phyloP scores from a whole-genome alignment of 179 eudicot genomes.

The Amaranthus tricolor region DNA sequence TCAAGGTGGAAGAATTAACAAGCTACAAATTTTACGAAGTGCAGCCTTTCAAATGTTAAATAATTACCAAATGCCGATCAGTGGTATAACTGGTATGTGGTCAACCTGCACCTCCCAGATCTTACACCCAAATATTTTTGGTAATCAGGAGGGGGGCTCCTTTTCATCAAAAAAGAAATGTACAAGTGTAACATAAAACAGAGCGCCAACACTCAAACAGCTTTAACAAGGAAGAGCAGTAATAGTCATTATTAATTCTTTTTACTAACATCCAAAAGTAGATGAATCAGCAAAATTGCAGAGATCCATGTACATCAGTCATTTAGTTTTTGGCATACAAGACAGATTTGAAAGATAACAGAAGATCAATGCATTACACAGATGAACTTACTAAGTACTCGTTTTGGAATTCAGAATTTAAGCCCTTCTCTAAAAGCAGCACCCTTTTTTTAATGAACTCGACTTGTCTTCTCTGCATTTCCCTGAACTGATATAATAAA shows the following conservation, averaged over 20 bases:
- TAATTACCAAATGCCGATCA: not conserved
- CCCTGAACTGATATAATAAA: conserved; percentile 61
- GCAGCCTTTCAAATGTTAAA: not conserved
- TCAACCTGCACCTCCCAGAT: not conserved
- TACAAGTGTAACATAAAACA: not conserved
- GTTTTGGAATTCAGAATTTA: conserved; percentile 68
- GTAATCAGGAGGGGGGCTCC: not conserved
- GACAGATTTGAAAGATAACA: not conserved
- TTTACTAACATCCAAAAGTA: not conserved
- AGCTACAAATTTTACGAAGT: not conserved
- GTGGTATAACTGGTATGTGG: not conserved
- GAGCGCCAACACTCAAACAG: not conserved
- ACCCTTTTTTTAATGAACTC: conserved; percentile 89
- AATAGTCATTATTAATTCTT: not conserved
- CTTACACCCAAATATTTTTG: not conserved
- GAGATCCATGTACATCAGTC: not conserved
- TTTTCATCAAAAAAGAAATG: not conserved
- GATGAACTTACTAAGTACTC: conserved; percentile 53
- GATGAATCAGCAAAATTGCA: not conserved
- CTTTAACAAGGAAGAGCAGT: too few species aligned
- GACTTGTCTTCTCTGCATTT: conserved; percentile 92
- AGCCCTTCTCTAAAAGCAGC: conserved; percentile 84
- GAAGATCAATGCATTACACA: not conserved
- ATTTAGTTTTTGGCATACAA: not conserved
- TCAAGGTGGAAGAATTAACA: not conserved